Percentiles rank a stretch among this genome's conserved stretches.
phyloP scores from a whole-genome alignment of 176 grass and related monocot species.

The Paspalum vaginatum region DNA sequence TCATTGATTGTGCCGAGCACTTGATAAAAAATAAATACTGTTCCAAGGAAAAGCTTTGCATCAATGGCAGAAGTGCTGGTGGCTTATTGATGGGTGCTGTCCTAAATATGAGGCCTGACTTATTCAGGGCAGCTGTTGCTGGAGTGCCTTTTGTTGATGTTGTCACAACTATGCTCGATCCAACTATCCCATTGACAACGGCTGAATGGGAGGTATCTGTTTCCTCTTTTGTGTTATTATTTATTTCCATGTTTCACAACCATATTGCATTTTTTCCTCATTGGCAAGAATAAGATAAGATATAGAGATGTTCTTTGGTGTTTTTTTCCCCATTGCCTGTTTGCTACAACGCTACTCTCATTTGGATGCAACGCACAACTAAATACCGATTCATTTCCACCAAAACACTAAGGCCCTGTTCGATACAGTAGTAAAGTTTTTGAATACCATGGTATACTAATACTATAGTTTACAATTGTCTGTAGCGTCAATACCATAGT shows the following conservation, averaged over 20 bases:
- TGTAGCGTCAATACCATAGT: no score
- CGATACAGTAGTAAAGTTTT: no score
- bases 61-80: slow-evolving; percentile 87
- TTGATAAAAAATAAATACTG: slow-evolving; percentile 80
- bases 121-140: slow-evolving; percentile 77
- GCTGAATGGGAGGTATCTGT: slow-evolving; percentile 87
- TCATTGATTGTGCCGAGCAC: slow-evolving; percentile 81
- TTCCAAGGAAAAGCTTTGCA: slow-evolving; percentile 79
- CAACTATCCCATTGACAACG: slow-evolving; percentile 84
- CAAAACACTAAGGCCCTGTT: background rate
- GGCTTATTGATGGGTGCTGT: slow-evolving; percentile 78
- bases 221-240: background rate
- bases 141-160: slow-evolving; percentile 94
- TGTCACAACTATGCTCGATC: slow-evolving; percentile 92
- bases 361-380: background rate
- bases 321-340: background rate
- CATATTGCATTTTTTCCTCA: background rate
- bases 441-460: no score
- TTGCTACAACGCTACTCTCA: background rate
- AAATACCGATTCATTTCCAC: background rate
- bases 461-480: no score
- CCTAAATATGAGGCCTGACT: slow-evolving; percentile 90
- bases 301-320: background rate
- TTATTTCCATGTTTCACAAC: slow-evolving; percentile 2
- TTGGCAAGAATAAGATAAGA: slow-evolving; percentile 1